Base-by-base conservation (phyloP, 129 eudicot genomes). In the Daucus carota region DNA sequence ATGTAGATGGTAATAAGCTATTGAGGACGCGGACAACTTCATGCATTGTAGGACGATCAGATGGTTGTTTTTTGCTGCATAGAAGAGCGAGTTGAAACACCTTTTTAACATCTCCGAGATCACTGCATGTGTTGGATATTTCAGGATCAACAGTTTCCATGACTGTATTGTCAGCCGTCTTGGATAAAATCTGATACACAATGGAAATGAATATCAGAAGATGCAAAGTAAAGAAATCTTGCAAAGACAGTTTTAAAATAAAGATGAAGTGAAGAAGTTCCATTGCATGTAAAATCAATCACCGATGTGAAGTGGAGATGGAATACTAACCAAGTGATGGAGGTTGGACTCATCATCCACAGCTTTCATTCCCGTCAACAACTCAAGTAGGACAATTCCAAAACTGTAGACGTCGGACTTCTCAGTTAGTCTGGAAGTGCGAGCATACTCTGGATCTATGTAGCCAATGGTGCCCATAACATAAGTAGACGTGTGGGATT, bases 391-490 rank as follows among this genome's bases (percentile, higher is more conserved):
- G 45, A 95, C 99, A 31, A 95, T 84, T 65, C 99, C 99, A 43
- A 84, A 95, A 85, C 99, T 92, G 72, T 95, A 95, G 26, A 95
- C 97, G 76, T 95, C 99, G 3, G 99, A 95, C 84, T 95, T 95
- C 85, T 95, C 99, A 0, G 99, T 91, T 32, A 95, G 90, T 14
- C 97, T 96, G 3, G 97, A 91, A 75, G 99, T 95, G 6, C 99
- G 97, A 43, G 99, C 99, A 50, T 95, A 95, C 80, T 95, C 99
- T 4, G 99, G 99, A 72, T 95, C 99, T 2, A 95, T 95, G 62
- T 95, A 95, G 18, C 99, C 99, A 50, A 95, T 91, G 20, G 99
- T 95, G n/a, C 99, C 99, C 99, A 95, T 86, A 8, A 95, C 80
- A 54, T 86, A 95, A 31, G 99, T 95, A 13, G 97, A 95, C 0